phyloP scores from a whole-genome alignment of 2,329 filamentous ascomycete species.

The Cladosporium velox region DNA sequence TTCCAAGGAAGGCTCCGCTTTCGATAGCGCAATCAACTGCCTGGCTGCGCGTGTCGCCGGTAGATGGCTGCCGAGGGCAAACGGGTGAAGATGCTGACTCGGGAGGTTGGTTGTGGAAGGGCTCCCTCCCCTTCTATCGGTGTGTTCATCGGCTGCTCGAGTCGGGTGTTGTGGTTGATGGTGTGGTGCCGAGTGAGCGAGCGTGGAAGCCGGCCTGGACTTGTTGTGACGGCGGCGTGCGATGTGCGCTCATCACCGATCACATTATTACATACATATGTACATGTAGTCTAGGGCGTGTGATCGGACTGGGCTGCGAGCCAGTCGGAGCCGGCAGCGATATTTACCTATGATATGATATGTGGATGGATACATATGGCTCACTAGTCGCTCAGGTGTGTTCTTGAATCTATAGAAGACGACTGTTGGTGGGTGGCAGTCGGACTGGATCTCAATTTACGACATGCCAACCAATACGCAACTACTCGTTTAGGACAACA shows the following conservation, averaged over 20 bases:
- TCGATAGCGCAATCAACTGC: conserved; percentile 10
- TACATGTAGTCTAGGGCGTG: neutral
- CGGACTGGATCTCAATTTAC: neutral
- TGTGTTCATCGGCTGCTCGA: neutral
- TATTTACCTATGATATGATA: neutral
- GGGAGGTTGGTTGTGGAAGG: neutral
- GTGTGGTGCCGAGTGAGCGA: neutral
- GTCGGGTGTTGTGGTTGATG: neutral
- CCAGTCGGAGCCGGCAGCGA: neutral
- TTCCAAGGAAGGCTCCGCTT: neutral
- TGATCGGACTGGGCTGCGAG: neutral
- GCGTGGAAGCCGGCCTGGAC: neutral
- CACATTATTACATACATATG: neutral
- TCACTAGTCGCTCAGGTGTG: neutral
- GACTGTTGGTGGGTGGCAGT: neutral
- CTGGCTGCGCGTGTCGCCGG: neutral
- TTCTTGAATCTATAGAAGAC: neutral
- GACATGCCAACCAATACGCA: neutral
- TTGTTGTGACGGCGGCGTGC: neutral
- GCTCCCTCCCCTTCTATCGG: too few relatives aligned
- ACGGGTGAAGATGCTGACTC: neutral
- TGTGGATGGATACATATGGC: neutral
- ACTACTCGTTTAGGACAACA: neutral
- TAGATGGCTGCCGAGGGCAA: conserved; percentile 5
- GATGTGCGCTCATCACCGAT: neutral